Evolutionary conservation across 1,284 basidiomycete genomes (phyloP), one percentile per base, ranked within the genome.

Genomic region (Moesziomyces parantarcticus): DNA sequence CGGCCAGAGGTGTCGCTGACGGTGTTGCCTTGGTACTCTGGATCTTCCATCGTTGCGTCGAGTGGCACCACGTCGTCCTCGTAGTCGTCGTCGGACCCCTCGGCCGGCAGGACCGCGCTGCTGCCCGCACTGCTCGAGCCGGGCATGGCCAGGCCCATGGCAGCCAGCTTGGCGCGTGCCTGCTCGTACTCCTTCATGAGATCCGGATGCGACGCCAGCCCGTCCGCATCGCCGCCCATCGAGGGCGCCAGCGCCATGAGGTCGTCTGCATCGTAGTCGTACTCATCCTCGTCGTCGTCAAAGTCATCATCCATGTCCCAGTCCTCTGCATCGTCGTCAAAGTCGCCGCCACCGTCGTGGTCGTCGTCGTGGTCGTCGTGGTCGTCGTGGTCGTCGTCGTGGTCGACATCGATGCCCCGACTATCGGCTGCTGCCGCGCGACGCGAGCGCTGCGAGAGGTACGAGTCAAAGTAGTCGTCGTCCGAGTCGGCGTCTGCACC

Each of bases 301-400:
- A 68, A 57, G 13, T 78, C 74, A 23, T 67, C 72, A 5, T 76
- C 87, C 88, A 94, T 75, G 91, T 92, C 26, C 91, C 92, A 76
- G 88, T 94, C 66, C 90, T 93, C 85, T 91, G 36, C 48, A 26
- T 53, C 50, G 8, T 48, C 49, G n/a, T 58, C 66, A 20, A 11
- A 43, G 5, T 58, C 60, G 6, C 56, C 63, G 14, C 50, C 56
- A 14, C 44, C 50, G 21, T 48, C 40, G 13, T 57, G 57, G 5
- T 44, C 40, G 21, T 58, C 58, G 13, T 50, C 36, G n/a, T n/a
- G n/a, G 8, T 55, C 51, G 8, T 50, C 61, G 3, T 72, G 43
- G 21, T 68, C 54, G 20, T n/a, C n/a, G n/a, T n/a, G n/a, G n/a
- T n/a, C 43, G 8, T 55, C 51, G 8, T 50, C 61, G 3, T 72